Base-by-base conservation (phyloP, 2,329 filamentous ascomycete genomes). In the Nemania diffusa region DNA sequence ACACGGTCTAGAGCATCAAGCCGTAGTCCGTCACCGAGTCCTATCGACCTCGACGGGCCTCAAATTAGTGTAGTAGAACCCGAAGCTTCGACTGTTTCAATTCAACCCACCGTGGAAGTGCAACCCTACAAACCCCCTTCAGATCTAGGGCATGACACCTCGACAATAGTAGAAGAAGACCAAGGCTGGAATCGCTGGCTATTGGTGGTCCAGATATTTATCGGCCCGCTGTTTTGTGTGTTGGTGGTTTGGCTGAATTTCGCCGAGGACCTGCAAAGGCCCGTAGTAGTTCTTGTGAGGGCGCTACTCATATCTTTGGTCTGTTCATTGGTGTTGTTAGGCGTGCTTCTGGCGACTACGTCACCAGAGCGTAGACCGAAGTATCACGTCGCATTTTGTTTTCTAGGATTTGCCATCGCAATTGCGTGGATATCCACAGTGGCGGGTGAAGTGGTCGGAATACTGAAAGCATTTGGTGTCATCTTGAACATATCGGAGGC, bases 371-470 rank as follows among this genome's bases (percentile, higher is more conserved):
- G 85, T 37, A 89, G 90, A 32, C 91, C 92, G 0, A 88, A 85
- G 69, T 92, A 92, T 79, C 91, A 94, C 66, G 91, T 90, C 56
- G 76, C 95, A 26, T 85, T 98, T 52, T 97, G 94, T 76, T 93
- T 97, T 75, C 83, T 97, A 40, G 96, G 97, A 6, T 99, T 99
- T 76, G 83, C 91, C 8, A 97, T 98, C 65, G 90, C 92, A 69
- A 96, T 98, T 64, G 92, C 93, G 26, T 99, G 97, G 96, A 97
- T 98, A 73, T 96, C 93, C 44, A 96, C 93, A 1, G 94, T 99
- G 73, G 95, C 96, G 1, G 93, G 93, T 40, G 95, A 99, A 82
- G 96, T 99, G 5, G 96, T 99, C 5, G 94, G 93, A 34, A 92
- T 97, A 5, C 86, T 99, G 70, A 98, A 99, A 81, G 92, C 96